Conservation (phyloP, 2,329 filamentous ascomycete genomes). For the Diaporthe nobilis region DNA sequence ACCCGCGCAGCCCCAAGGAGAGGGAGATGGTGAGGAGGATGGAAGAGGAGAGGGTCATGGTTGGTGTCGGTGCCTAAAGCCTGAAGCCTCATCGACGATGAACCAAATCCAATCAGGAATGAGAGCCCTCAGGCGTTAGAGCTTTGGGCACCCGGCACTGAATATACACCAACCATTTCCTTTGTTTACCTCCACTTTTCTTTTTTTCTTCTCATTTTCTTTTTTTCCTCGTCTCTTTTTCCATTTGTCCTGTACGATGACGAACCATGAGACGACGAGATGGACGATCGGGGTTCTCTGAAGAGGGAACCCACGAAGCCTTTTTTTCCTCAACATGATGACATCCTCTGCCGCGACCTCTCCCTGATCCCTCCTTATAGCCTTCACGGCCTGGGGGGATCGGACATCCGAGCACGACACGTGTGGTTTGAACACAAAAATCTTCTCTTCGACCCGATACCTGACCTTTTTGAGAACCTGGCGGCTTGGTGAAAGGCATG, state of each 20-base stretch:
- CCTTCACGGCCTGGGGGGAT: slow-evolving; percentile 19
- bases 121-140: slow-evolving; percentile 36
- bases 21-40: slow-evolving; percentile 69
- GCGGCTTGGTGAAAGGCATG: slow-evolving; percentile 36
- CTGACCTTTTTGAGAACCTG: slow-evolving; percentile 28
- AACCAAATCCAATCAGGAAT: neutral
- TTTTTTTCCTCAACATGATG: neutral
- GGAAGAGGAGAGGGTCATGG: slow-evolving; percentile 63
- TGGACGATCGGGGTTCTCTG: neutral
- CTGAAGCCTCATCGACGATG: neutral
- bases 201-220: neutral
- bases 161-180: slow-evolving; percentile 32
- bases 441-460: slow-evolving; percentile 29
- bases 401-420: neutral
- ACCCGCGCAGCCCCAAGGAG: slow-evolving; percentile 70
- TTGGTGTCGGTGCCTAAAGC: slow-evolving; percentile 51
- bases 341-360: neutral
- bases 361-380: slow-evolving; percentile 19
- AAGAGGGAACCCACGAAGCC: slow-evolving; percentile 1
- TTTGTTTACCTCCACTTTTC: slow-evolving; percentile 19
- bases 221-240: neutral
- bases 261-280: slow-evolving; percentile 22
- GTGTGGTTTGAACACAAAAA: slow-evolving; percentile 12
- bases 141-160: slow-evolving; percentile 16
- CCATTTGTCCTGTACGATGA: slow-evolving; percentile 27